phyloP scores from a whole-genome alignment of 2,329 filamentous ascomycete genomes.

The Monosporascus sp. region DNA sequence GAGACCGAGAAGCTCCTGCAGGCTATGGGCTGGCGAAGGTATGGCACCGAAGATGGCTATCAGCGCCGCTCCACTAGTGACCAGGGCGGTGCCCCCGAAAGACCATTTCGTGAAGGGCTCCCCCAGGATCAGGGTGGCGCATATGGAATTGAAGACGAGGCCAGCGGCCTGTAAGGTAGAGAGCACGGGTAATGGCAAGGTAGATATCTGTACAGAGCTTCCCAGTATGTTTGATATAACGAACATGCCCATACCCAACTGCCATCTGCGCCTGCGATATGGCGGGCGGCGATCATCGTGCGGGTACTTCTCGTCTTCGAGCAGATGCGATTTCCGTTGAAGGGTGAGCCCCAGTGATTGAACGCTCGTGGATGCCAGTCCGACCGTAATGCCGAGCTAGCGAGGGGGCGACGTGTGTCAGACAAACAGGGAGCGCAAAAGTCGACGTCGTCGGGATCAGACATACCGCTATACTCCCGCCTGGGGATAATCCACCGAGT shows the following conservation, averaged over 20 bases:
- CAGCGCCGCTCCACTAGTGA: conserved; percentile 80
- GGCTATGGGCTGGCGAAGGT: conserved; percentile 82
- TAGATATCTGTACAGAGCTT: conserved; percentile 96
- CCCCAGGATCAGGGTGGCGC: conserved; percentile 84
- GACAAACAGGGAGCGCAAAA: conserved; percentile 19
- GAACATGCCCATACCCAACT: conserved; percentile 96
- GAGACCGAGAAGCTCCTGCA: conserved; percentile 74
- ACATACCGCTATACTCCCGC: conserved; percentile 45
- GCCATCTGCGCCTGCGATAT: conserved; percentile 88
- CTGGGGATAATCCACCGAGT: conserved; percentile 70
- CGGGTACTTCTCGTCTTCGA: conserved; percentile 87
- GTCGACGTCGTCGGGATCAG: not conserved
- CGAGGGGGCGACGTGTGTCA: conserved; percentile 2
- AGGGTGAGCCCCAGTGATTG: conserved; percentile 93
- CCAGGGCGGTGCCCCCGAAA: conserved; percentile 81
- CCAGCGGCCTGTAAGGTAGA: conserved; percentile 94
- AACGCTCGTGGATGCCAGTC: conserved; percentile 86
- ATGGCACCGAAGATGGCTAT: conserved; percentile 95
- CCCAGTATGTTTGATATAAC: conserved; percentile 89
- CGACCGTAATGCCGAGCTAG: conserved; percentile 88
- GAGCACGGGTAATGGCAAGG: conserved; percentile 85
- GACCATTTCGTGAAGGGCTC: conserved; percentile 95
- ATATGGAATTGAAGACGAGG: conserved; percentile 97
- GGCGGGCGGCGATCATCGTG: conserved; percentile 78
- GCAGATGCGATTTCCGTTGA: conserved; percentile 95